A percentile compares a stretch with the other conserved stretches of the same genome.
These are phyloP conservation scores for Salvia hispanica DNA, from an alignment of 257 asterid species.

Conservation along the genomic window DNA sequence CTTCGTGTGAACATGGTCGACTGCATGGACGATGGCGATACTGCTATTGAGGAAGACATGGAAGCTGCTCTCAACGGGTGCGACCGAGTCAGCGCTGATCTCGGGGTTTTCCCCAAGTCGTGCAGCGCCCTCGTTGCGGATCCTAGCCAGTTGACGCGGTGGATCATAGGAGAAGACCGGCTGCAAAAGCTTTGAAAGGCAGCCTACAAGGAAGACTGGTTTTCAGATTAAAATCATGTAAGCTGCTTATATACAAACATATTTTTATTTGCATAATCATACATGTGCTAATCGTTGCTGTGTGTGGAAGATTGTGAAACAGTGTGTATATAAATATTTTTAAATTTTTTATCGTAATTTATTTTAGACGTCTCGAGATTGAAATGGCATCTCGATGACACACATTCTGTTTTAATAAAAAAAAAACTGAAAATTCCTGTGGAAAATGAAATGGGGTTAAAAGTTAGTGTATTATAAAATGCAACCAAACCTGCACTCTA, in stretches of 20 bases:
- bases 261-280: not conserved
- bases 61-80: slow-evolving; percentile 61
- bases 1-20: slow-evolving; percentile 55
- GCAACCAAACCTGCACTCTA: no score
- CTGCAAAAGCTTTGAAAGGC: slow-evolving; percentile 46
- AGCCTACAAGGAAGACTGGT: not conserved
- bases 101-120: slow-evolving; percentile 83
- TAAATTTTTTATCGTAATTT: not conserved
- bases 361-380: not conserved
- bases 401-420: no score
- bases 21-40: slow-evolving; percentile 57
- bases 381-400: no score
- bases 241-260: not conserved
- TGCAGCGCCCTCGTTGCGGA: slow-evolving; percentile 70
- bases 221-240: not conserved
- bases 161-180: slow-evolving; percentile 87
- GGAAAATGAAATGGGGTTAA: no score
- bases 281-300: slow-evolving; percentile 1
- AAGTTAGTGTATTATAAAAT: no score
- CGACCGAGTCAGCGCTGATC: slow-evolving; percentile 62
- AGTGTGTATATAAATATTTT: not conserved
- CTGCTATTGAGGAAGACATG: slow-evolving; percentile 71
- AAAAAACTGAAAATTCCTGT: no score
- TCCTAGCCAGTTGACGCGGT: slow-evolving; percentile 90
- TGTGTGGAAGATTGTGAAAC: not conserved